A percentile compares a stretch with the other conserved stretches of the same genome.
These are phyloP conservation scores for Stagonosporopsis cucurbitacearum DNA, from an alignment of 2,329 filamentous ascomycete genomes.

Conservation along the genomic window DNA sequence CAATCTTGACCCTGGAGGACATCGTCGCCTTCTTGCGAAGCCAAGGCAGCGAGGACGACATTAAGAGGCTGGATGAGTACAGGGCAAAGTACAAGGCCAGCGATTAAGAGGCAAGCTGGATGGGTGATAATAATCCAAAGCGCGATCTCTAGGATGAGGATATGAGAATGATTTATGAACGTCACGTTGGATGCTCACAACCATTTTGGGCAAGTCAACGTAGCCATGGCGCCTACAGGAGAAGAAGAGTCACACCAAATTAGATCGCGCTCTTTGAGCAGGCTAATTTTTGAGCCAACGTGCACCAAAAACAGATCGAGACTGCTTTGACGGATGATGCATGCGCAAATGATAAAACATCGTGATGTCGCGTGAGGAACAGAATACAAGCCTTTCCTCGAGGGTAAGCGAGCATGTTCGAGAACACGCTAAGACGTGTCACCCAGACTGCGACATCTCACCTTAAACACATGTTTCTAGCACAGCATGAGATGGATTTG, in stretches of 20 bases:
- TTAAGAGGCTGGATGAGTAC: constrained; percentile 51
- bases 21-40: constrained; percentile 61
- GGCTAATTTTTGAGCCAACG: background rate
- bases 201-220: background rate
- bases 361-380: constrained; percentile 6
- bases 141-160: background rate
- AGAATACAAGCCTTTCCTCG: constrained; percentile 5
- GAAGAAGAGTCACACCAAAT: constrained; percentile 1
- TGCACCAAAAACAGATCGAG: background rate
- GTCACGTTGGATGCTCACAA: background rate
- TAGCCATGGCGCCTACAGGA: background rate
- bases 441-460: constrained; percentile 7
- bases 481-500: background rate
- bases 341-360: background rate
- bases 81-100: constrained; percentile 50
- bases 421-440: constrained; percentile 14
- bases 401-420: constrained; percentile 15
- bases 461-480: background rate
- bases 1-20: constrained; percentile 85
- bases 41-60: constrained; percentile 54
- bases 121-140: background rate
- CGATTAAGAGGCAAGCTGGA: constrained; percentile 29
- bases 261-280: background rate
- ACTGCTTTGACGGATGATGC: background rate
- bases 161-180: constrained; percentile 12